phyloP scores from a whole-genome alignment of 805 yeast genomes.

The Metschnikowia kofuensis region DNA sequence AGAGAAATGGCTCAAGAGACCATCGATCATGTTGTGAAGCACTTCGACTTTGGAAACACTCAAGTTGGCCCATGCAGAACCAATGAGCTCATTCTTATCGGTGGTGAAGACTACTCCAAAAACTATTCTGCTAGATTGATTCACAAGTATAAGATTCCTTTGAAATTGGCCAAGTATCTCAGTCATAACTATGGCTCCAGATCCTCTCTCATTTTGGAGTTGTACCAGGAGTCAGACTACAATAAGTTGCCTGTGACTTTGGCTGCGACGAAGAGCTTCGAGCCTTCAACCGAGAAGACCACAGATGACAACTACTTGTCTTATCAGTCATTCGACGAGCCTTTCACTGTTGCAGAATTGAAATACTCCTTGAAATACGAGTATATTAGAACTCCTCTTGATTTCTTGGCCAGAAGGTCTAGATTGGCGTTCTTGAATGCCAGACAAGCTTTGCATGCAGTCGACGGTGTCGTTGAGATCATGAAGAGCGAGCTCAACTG shows the following conservation, averaged over 20 bases:
- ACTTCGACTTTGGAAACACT: constrained; percentile 34
- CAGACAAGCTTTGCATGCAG: constrained; percentile 72
- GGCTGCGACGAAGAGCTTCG: constrained; percentile 37
- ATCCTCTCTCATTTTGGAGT: constrained; percentile 68
- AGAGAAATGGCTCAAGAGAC: constrained; percentile 98
- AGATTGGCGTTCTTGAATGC: constrained; percentile 91
- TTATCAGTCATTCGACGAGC: constrained; percentile 61
- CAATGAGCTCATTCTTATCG: constrained; percentile 56
- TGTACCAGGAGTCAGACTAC: constrained; percentile 49
- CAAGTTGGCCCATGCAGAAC: constrained; percentile 50
- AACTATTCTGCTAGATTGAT: constrained; percentile 75
- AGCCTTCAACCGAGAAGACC: constrained; percentile 27
- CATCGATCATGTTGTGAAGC: constrained; percentile 64
- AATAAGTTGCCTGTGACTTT: constrained; percentile 68
- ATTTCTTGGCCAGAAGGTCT: constrained; percentile 89
- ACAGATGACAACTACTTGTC: constrained; percentile 36
- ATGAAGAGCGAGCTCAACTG: constrained; percentile 81
- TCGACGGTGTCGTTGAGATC: constrained; percentile 80
- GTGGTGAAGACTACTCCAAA: constrained; percentile 77
- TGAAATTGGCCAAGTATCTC: constrained; percentile 75
- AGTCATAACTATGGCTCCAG: constrained; percentile 87
- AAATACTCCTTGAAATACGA: constrained; percentile 78
- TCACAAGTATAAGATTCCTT: constrained; percentile 71
- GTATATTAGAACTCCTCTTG: constrained; percentile 83
- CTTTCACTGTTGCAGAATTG: constrained; percentile 89